A percentile compares a stretch with the other conserved stretches of the same genome.
Evolutionary conservation across 129 eudicot genomes (phyloP).

Genomic region (Flaveria robusta): DNA sequence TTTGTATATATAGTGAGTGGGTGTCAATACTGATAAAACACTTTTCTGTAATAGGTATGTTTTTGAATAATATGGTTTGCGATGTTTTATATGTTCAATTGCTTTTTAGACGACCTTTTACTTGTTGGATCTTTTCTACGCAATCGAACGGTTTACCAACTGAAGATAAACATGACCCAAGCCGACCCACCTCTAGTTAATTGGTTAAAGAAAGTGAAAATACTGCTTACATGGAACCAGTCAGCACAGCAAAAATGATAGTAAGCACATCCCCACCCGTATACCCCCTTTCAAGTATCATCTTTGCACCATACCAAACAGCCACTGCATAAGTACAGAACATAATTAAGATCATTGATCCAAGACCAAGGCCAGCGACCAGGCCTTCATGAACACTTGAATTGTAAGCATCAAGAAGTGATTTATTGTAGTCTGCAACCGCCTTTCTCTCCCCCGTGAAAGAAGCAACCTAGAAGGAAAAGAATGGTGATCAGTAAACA

Average conservation of each 20-base stretch:
- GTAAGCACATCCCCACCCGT: slow-evolving; percentile 69
- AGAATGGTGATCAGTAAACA: not conserved
- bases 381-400: slow-evolving; percentile 72
- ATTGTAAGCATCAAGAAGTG: slow-evolving; percentile 60
- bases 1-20: not conserved
- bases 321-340: slow-evolving; percentile 70
- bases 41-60: too few relatives aligned
- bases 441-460: slow-evolving; percentile 88
- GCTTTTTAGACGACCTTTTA: not conserved
- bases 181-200: not conserved
- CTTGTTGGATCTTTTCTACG: not conserved
- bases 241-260: slow-evolving; percentile 61
- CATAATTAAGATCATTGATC: slow-evolving; percentile 47
- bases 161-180: not conserved
- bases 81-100: too few relatives aligned
- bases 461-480: slow-evolving; percentile 64
- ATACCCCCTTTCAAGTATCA: slow-evolving; percentile 63
- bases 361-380: slow-evolving; percentile 73
- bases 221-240: slow-evolving; percentile 70
- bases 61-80: too few relatives aligned
- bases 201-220: not conserved
- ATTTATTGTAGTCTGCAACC: slow-evolving; percentile 55
- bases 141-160: not conserved
- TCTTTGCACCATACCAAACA: slow-evolving; percentile 72
- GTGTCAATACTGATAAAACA: too few relatives aligned